Conservation (phyloP, 257 asterid genomes). For the Nicotiana benthamiana region DNA sequence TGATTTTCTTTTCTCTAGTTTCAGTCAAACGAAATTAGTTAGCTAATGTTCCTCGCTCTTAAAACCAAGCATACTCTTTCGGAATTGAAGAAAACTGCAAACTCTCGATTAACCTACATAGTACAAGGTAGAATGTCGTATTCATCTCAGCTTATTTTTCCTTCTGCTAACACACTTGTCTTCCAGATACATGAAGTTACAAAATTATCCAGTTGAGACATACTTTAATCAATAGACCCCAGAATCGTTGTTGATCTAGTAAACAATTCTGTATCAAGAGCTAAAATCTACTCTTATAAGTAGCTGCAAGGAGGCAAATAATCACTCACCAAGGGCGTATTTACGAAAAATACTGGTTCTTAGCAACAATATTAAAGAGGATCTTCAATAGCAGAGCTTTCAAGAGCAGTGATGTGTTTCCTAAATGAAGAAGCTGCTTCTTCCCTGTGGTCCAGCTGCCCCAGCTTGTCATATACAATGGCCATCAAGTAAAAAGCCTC, state of each 20-base stretch:
- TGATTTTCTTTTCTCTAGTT: not conserved
- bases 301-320: not conserved
- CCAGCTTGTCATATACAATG: constrained; percentile 57
- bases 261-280: not conserved
- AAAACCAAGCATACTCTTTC: not conserved
- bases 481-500: constrained; percentile 93
- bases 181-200: not conserved
- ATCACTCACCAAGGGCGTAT: not conserved
- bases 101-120: not conserved
- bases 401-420: constrained; percentile 58
- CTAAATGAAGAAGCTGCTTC: constrained; percentile 70
- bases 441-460: constrained; percentile 64
- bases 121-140: not conserved
- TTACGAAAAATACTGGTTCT: not conserved
- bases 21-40: not conserved
- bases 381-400: constrained; percentile 49
- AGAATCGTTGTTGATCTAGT: not conserved
- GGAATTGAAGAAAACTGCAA: not conserved
- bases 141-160: not conserved
- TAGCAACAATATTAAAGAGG: constrained; percentile 15
- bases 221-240: not conserved
- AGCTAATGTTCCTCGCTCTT: not conserved
- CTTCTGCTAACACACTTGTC: not conserved
- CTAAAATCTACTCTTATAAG: not conserved
- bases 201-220: not conserved